Evolutionary conservation across 176 grass and related monocot genomes (phyloP).

Genomic region (Avena insularis): DNA sequence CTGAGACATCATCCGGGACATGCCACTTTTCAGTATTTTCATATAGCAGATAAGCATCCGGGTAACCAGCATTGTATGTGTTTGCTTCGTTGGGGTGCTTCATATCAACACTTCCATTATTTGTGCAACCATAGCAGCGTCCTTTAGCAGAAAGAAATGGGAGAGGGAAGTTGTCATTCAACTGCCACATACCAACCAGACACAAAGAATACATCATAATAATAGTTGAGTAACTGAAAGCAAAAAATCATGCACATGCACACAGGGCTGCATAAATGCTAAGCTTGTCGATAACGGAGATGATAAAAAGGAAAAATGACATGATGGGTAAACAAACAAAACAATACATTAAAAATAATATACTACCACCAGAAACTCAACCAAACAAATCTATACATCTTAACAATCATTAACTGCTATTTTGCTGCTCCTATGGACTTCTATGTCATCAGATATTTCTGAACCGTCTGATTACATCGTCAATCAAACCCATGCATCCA

Average conservation of each 20-base stretch:
- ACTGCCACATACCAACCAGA: neutral
- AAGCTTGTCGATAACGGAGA: neutral
- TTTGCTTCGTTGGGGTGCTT: too few relatives aligned
- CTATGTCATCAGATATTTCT: neutral
- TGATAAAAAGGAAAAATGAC: neutral
- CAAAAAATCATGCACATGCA: neutral
- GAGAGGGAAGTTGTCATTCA: neutral
- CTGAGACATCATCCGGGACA: too few relatives aligned
- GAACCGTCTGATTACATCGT: neutral
- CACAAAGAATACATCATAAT: neutral
- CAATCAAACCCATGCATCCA: slow-evolving; percentile 1
- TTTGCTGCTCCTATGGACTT: neutral
- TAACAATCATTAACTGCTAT: neutral
- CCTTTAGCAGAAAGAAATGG: neutral
- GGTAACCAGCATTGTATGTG: too few relatives aligned
- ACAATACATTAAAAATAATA: neutral
- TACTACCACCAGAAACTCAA: neutral
- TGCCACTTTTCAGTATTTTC: too few relatives aligned
- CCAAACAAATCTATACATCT: neutral
- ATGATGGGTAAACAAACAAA: neutral
- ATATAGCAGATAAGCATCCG: too few relatives aligned
- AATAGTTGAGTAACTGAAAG: neutral
- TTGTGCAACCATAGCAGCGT: neutral
- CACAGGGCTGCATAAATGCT: neutral
- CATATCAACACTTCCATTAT: too few relatives aligned